Conservation (phyloP, 164 flowering plant genomes). For the Cinnamomum chago region DNA sequence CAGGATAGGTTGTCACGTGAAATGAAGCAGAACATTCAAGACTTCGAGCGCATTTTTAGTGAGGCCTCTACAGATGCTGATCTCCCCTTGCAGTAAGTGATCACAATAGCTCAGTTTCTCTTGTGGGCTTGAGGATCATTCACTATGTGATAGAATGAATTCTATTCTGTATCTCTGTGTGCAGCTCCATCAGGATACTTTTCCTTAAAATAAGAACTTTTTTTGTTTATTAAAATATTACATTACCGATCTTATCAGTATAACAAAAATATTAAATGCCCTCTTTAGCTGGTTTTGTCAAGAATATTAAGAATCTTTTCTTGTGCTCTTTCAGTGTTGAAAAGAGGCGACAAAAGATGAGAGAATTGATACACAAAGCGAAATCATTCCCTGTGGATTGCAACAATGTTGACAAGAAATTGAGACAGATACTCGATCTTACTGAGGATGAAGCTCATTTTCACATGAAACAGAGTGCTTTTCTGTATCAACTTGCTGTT, state of each 20-base stretch:
- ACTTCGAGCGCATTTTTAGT: constrained; percentile 79
- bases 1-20: constrained; percentile 66
- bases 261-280: too few relatives aligned
- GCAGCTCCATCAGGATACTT: too few relatives aligned
- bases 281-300: background rate
- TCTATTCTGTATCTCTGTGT: too few relatives aligned
- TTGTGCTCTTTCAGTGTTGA: constrained; percentile 43
- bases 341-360: constrained; percentile 56
- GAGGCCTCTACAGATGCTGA: constrained; percentile 76
- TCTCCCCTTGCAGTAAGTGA: constrained; percentile 79
- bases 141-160: too few relatives aligned
- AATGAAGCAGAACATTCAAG: constrained; percentile 89
- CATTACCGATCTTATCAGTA: too few relatives aligned
- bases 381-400: constrained; percentile 62
- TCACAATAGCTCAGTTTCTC: constrained; percentile 1
- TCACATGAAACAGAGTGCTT: constrained; percentile 96
- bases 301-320: background rate
- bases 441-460: constrained; percentile 95
- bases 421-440: constrained; percentile 78
- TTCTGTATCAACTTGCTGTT: constrained; percentile 80
- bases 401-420: constrained; percentile 86
- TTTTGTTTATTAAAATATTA: too few relatives aligned
- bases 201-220: too few relatives aligned
- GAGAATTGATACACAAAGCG: constrained; percentile 59
- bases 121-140: background rate